Conservation (phyloP, 2,329 filamentous ascomycete species). For the Penicillium sp. region DNA sequence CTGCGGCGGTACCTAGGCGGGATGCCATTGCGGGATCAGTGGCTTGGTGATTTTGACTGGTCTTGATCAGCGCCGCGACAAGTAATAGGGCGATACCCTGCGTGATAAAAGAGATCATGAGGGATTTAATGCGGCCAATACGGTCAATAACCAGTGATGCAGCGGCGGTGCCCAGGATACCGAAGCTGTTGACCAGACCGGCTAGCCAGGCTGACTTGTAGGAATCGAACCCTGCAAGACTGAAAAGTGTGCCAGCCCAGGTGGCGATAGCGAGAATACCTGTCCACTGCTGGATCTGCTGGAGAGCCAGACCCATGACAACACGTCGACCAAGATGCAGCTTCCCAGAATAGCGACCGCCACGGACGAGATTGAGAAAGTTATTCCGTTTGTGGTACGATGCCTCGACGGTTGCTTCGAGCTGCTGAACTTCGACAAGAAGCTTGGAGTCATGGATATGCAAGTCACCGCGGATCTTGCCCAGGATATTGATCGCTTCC, state of each 20-base stretch:
- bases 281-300: conserved; percentile 48
- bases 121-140: conserved; percentile 16
- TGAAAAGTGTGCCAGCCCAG: conserved; percentile 30
- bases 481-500: conserved; percentile 38
- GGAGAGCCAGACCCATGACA: conserved; percentile 42
- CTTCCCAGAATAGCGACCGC: conserved; percentile 33
- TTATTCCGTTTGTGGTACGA: conserved; percentile 41
- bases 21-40: conserved; percentile 11
- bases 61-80: conserved; percentile 22
- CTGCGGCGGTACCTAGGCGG: conserved; percentile 18
- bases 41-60: conserved; percentile 15
- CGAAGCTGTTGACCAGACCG: conserved; percentile 24
- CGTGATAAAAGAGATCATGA: conserved; percentile 20
- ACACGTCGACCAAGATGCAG: conserved; percentile 43
- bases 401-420: conserved; percentile 43
- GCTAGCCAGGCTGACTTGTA: conserved; percentile 25
- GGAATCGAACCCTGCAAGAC: conserved; percentile 19
- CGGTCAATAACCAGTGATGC: conserved; percentile 27
- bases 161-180: conserved; percentile 25
- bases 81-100: conserved; percentile 22
- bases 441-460: conserved; percentile 33
- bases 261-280: conserved; percentile 45
- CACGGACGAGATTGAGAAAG: conserved; percentile 42
- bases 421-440: conserved; percentile 38
- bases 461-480: conserved; percentile 33